These are phyloP conservation scores for Coemansia sp. DNA, from an alignment of 192 early-diverging fungal genomes.

Conservation along the genomic window DNA sequence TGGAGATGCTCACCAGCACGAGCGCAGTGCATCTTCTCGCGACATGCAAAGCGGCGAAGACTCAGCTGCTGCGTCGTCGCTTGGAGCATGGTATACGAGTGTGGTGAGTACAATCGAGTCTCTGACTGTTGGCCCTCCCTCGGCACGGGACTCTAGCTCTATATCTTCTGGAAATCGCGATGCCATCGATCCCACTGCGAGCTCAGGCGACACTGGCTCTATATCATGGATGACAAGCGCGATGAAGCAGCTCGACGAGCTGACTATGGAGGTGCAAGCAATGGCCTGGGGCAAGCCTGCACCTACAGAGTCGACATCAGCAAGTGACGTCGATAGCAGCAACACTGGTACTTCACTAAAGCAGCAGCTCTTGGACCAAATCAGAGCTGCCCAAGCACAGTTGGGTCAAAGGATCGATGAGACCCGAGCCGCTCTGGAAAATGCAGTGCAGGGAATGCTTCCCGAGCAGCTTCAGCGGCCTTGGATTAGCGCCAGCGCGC, in stretches of 20 bases:
- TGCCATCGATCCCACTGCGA: neutral
- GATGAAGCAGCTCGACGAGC: constrained; percentile 18
- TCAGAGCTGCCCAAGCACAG: constrained; percentile 21
- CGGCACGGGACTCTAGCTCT: neutral
- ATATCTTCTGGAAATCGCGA: neutral
- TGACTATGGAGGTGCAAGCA: constrained; percentile 12
- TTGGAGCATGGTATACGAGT: constrained; percentile 9
- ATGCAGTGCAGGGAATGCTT: constrained; percentile 32
- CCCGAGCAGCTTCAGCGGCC: constrained; percentile 39
- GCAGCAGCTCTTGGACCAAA: constrained; percentile 21
- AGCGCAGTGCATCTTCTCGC: neutral
- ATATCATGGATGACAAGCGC: constrained; percentile 22
- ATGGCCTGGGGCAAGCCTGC: constrained; percentile 16
- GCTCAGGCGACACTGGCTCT: constrained; percentile 3
- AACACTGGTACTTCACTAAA: constrained; percentile 4
- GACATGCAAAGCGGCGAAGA: neutral
- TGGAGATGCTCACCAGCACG: neutral
- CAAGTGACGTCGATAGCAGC: neutral
- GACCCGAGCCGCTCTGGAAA: constrained; percentile 17
- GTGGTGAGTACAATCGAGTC: constrained; percentile 13
- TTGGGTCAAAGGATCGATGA: constrained; percentile 26
- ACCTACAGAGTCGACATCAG: neutral
- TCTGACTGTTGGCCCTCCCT: neutral
- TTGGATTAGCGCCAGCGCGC: constrained; percentile 41
- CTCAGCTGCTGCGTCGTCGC: neutral